Percentiles rank a stretch among this genome's conserved stretches.
Conservation (phyloP, 495 filamentous ascomycete species). For the Zalerion maritima region DNA sequence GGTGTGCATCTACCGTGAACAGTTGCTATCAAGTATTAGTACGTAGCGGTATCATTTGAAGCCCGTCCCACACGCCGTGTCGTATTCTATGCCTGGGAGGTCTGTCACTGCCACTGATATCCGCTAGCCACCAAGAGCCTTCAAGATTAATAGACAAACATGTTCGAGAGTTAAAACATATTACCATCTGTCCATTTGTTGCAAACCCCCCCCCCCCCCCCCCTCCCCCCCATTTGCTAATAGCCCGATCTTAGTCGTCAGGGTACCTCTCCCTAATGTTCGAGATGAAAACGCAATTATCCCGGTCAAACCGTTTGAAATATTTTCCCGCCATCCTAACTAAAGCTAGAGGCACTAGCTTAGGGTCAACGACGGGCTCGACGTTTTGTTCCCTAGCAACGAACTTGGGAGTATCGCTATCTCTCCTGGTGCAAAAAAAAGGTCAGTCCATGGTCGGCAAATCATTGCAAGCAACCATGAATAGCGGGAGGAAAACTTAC, state of each 20-base stretch:
- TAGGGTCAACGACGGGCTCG: constrained; percentile 37
- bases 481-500: constrained; percentile 35
- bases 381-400: constrained; percentile 87
- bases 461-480: constrained; percentile 6
- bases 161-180: no score
- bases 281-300: constrained; percentile 57
- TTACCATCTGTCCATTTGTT: no score
- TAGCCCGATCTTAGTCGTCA: constrained; percentile 59
- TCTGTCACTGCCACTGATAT: no score
- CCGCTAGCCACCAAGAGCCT: no score
- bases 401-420: constrained; percentile 41
- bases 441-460: neutral
- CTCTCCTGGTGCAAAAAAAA: constrained; percentile 9
- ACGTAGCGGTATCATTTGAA: no score
- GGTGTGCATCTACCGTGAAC: no score
- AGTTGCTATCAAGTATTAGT: no score
- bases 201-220: no score
- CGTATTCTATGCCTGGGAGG: no score
- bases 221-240: no score
- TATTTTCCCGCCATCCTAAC: constrained; percentile 64
- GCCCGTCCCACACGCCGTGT: no score
- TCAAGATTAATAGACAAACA: no score
- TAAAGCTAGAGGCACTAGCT: constrained; percentile 31
- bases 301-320: constrained; percentile 74
- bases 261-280: constrained; percentile 80